Conservation (phyloP, 2,329 filamentous ascomycete species). For the Tolypocladium guangdongense region DNA sequence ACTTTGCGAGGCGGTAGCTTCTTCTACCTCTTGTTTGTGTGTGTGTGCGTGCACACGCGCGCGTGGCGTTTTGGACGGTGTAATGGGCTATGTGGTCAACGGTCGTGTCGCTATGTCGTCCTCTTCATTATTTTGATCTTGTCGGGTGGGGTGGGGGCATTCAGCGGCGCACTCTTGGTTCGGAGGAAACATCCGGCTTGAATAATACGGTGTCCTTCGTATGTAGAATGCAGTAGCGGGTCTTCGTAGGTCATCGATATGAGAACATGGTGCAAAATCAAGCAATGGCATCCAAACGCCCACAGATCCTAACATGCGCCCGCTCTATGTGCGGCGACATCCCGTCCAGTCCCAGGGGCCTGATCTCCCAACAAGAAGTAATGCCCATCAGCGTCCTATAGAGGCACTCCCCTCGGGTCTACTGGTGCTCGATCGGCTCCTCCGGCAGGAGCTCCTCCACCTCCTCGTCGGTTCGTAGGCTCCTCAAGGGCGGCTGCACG, state of each 20-base stretch:
- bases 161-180: neutral
- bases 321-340: neutral
- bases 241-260: neutral
- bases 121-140: neutral
- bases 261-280: neutral
- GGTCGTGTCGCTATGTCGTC: neutral
- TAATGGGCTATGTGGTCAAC: neutral
- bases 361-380: neutral
- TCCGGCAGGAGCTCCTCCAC: constrained; percentile 63
- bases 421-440: constrained; percentile 67
- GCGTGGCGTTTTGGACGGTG: neutral
- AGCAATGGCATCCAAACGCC: neutral
- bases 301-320: neutral
- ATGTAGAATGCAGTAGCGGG: neutral
- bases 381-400: neutral
- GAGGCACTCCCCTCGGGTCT: neutral
- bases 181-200: neutral
- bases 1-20: neutral
- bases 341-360: neutral
- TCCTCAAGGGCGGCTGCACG: constrained; percentile 68
- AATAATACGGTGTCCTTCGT: neutral
- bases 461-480: constrained; percentile 44
- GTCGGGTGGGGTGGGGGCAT: neutral
- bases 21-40: neutral
- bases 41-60: neutral